A percentile compares a stretch with the other conserved stretches of the same genome.
Conservation (phyloP, 441 rosid species). For the Pelargonium myrrhifolium region DNA sequence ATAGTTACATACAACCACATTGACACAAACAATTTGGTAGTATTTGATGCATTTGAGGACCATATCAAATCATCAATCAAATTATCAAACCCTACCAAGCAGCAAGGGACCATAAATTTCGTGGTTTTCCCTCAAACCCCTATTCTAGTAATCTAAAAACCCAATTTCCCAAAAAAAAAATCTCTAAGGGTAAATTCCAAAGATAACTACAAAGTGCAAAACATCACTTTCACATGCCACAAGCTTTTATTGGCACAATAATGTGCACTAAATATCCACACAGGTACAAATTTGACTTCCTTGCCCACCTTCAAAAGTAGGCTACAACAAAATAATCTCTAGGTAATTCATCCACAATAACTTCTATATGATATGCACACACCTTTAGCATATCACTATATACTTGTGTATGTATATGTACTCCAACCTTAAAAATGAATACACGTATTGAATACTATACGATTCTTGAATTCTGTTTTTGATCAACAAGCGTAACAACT, state of each 20-base stretch:
- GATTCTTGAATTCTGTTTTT: too few relatives aligned
- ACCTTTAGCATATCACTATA: background rate
- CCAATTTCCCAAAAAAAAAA: background rate
- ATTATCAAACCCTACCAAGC: too few relatives aligned
- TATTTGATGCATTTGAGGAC: too few relatives aligned
- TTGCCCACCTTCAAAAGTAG: background rate
- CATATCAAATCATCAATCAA: too few relatives aligned
- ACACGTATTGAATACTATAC: background rate
- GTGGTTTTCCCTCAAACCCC: background rate
- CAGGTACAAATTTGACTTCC: constrained; percentile 3
- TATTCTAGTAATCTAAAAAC: background rate
- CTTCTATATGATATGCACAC: background rate
- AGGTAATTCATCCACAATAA: background rate
- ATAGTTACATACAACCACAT: too few relatives aligned
- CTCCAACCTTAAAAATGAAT: background rate
- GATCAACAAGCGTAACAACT: too few relatives aligned
- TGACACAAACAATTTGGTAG: too few relatives aligned
- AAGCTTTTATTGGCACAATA: constrained; percentile 17
- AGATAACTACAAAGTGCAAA: background rate
- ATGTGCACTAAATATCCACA: constrained; percentile 15
- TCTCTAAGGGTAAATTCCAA: background rate
- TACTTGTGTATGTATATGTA: background rate
- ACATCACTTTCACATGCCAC: constrained; percentile 3
- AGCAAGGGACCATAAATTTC: background rate
- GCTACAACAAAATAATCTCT: background rate